These are phyloP conservation scores for Incumbomyces delicatus DNA, from an alignment of 2,329 filamentous ascomycete species.

Conservation along the genomic window DNA sequence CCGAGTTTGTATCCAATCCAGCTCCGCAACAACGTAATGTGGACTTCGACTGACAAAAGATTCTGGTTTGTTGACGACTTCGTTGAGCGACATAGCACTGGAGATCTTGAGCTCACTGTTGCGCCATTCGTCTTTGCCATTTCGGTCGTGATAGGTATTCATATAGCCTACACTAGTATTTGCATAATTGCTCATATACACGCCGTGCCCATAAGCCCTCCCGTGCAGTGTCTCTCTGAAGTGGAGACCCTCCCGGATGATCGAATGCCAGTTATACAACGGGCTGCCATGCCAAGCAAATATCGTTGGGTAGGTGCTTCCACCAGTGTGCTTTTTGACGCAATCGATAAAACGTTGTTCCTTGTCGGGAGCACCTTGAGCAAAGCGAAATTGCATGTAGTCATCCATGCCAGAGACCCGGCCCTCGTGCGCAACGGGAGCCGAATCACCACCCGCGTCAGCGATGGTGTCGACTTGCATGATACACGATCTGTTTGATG, in stretches of 20 bases:
- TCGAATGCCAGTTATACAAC: constrained; percentile 77
- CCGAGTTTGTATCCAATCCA: constrained; percentile 83
- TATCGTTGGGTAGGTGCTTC: constrained; percentile 53
- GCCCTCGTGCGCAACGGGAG: constrained; percentile 29
- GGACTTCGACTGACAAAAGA: constrained; percentile 49
- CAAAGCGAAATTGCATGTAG: constrained; percentile 77
- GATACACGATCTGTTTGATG: constrained; percentile 81
- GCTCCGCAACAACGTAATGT: constrained; percentile 61
- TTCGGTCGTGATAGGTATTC: background rate
- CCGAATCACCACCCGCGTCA: constrained; percentile 11
- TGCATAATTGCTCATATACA: constrained; percentile 63
- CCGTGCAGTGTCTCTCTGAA: constrained; percentile 56
- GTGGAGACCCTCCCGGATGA: constrained; percentile 71
- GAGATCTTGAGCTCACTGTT: constrained; percentile 53
- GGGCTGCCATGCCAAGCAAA: constrained; percentile 81
- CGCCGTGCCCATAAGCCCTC: constrained; percentile 64
- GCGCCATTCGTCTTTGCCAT: constrained; percentile 45
- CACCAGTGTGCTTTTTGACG: constrained; percentile 39
- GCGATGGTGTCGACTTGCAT: constrained; percentile 54
- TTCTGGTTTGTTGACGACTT: constrained; percentile 65
- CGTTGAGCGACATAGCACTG: constrained; percentile 63
- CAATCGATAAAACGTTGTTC: constrained; percentile 63
- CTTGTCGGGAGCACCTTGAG: constrained; percentile 80
- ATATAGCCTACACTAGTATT: constrained; percentile 48
- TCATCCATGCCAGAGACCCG: constrained; percentile 53